A percentile compares a stretch with the other conserved stretches of the same genome.
Evolutionary conservation across 257 asterid species (phyloP).

Genomic region (Lavandula angustifolia): DNA sequence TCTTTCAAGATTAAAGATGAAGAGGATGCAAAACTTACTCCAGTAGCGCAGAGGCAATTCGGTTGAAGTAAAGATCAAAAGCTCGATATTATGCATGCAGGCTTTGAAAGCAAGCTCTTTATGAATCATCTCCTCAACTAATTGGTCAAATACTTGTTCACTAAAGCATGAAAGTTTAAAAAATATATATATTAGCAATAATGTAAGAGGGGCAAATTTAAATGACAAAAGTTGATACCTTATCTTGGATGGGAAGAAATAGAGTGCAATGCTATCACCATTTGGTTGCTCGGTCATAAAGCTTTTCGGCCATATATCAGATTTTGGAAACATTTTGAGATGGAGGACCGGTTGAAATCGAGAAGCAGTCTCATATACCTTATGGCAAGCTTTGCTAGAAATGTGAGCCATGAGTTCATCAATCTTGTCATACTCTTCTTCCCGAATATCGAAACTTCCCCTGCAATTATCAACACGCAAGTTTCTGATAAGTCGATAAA

Average conservation of each 20-base stretch:
- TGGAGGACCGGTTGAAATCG: slow-evolving; percentile 50
- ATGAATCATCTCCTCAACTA: slow-evolving; percentile 57
- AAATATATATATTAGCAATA: slow-evolving; percentile 8
- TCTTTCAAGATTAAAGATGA: background rate
- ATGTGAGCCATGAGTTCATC: slow-evolving; percentile 60
- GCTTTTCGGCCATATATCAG: slow-evolving; percentile 71
- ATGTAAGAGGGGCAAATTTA: background rate
- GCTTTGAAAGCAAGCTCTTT: slow-evolving; percentile 67
- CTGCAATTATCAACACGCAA: slow-evolving; percentile 41
- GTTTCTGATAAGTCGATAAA: slow-evolving; percentile 18
- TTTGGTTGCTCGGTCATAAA: slow-evolving; percentile 50
- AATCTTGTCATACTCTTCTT: slow-evolving; percentile 35
- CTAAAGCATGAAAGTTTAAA: slow-evolving; percentile 34
- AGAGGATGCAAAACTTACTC: slow-evolving; percentile 54
- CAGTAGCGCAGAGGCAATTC: slow-evolving; percentile 64
- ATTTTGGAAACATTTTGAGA: slow-evolving; percentile 64
- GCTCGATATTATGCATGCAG: slow-evolving; percentile 61
- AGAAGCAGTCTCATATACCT: slow-evolving; percentile 48
- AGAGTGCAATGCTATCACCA: slow-evolving; percentile 65
- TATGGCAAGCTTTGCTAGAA: slow-evolving; percentile 54
- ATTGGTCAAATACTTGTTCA: slow-evolving; percentile 45
- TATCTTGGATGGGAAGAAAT: slow-evolving; percentile 58
- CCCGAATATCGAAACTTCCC: slow-evolving; percentile 55
- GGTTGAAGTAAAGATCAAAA: slow-evolving; percentile 68
- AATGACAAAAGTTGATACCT: slow-evolving; percentile 41